Base-by-base conservation (phyloP, 2,329 filamentous ascomycete species). In the Basipetospora chlamydospora region DNA sequence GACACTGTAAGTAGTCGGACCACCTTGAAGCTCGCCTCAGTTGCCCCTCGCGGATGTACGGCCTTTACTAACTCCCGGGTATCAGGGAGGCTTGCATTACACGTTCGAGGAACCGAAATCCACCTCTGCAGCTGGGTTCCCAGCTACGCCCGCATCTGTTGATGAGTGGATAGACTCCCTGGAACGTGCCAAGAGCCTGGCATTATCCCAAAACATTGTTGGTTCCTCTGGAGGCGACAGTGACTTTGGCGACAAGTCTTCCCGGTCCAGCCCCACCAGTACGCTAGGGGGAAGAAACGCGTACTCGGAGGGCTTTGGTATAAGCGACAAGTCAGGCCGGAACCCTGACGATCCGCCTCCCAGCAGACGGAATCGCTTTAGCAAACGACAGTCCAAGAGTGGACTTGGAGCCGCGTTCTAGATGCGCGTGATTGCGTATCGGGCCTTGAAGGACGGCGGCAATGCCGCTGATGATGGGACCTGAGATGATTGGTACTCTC, bases 151-250 rank as follows among this genome's bases (percentile, higher is more conserved):
- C 42, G 69, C 75, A 40, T 78, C 77, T 4, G 81, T 83, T 5
- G 77, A 90, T 45, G 88, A 96, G 54, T 98, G 90, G 90, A 70
- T 96, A 33, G 87, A 94, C 48, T 78, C 77, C 28, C 66, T 98
- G 28, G 85, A 93, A 46, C 76, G 82, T 44, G 86, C 90, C 5
- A 80, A 80, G 50, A 87, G 96, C 42, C 68, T 92, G 47, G 88
- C 85, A 4, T 55, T 82, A 23, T 80, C 81, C 3, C 80, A 88
- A 49, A 79, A 73, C 45, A 66, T 73, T 42, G 60, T 69, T 15
- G 73, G 72, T 28, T 70, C 74, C 7, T 85, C 84, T 51, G 73
- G 68, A 13, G 68, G 63, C 33, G 80, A 85, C 40, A 73, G 70
- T 41, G 67, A 67, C 17, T 81, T 83, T 49, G 69, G 68, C 17